A percentile compares a stretch with the other conserved stretches of the same genome.
These are phyloP conservation scores for Eremomyces bilateralis DNA, from an alignment of 495 filamentous ascomycete genomes.

Conservation along the genomic window DNA sequence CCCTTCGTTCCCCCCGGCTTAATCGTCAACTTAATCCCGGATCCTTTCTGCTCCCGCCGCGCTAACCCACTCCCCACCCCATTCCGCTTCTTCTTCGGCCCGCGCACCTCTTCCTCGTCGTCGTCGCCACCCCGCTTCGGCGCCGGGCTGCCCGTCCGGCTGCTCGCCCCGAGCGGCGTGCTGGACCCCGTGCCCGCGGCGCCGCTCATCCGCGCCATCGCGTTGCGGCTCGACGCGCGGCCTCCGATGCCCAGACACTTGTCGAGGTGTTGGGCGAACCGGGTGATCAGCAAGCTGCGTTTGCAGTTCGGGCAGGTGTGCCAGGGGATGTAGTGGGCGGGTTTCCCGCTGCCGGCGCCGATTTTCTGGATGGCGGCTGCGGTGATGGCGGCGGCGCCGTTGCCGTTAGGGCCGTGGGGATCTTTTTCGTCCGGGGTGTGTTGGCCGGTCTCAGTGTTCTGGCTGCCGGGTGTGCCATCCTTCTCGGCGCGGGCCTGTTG, in stretches of 20 bases:
- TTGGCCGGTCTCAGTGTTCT: constrained; percentile 11
- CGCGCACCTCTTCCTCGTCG: constrained; percentile 27
- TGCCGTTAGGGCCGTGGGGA: constrained; percentile 13
- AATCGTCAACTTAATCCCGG: not conserved
- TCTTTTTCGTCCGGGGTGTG: constrained; percentile 7
- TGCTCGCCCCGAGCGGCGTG: constrained; percentile 35
- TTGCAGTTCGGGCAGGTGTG: constrained; percentile 44
- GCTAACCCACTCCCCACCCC: constrained; percentile 13
- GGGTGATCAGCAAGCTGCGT: constrained; percentile 34
- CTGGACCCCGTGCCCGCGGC: constrained; percentile 17
- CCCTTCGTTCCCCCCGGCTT: not conserved
- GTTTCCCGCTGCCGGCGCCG: constrained; percentile 25
- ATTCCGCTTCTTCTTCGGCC: constrained; percentile 21
- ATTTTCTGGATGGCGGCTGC: constrained; percentile 11
- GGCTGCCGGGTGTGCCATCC: constrained; percentile 14
- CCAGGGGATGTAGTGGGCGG: constrained; percentile 47
- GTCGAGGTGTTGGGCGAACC: constrained; percentile 54
- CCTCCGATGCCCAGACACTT: constrained; percentile 61
- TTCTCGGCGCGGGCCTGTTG: constrained; percentile 10
- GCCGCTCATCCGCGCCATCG: constrained; percentile 17
- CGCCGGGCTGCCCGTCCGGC: constrained; percentile 36
- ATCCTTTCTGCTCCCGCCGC: constrained; percentile 6
- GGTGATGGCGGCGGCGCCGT: constrained; percentile 17
- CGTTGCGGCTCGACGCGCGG: constrained; percentile 34
- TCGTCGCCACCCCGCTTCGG: constrained; percentile 17